Conservation (phyloP, 1,284 basidiomycete genomes). For the Ceratobasidium sp. region DNA sequence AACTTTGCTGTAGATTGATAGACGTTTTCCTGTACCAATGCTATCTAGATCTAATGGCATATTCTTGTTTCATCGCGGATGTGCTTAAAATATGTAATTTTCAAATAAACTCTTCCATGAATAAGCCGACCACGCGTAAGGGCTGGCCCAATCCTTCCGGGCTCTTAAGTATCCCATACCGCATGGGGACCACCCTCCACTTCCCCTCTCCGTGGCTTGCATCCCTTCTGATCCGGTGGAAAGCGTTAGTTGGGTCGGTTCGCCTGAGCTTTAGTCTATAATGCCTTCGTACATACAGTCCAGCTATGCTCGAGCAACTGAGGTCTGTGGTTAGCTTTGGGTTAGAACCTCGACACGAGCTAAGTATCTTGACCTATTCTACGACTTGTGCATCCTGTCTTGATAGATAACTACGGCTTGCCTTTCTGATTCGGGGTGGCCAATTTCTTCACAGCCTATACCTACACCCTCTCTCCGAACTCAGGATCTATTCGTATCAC, state of each 20-base stretch:
- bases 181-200: not conserved
- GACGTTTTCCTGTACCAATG: not conserved
- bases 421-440: not conserved
- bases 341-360: not conserved
- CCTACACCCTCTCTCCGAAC: not conserved
- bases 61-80: not conserved
- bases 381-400: not conserved
- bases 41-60: not conserved
- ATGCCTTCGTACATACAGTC: not conserved
- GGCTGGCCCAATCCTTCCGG: not conserved
- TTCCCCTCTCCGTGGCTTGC: not conserved
- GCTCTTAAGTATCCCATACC: not conserved
- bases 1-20: slow-evolving; percentile 9
- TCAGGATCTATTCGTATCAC: not conserved
- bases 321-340: not conserved
- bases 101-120: not conserved
- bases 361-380: not conserved
- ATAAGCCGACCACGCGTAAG: not conserved
- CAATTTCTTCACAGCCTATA: not conserved
- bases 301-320: not conserved
- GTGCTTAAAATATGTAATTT: not conserved
- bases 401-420: not conserved
- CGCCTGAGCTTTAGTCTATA: not conserved
- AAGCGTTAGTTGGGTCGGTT: not conserved
- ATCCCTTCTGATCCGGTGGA: not conserved